Base-by-base conservation (phyloP, 2,329 filamentous ascomycete genomes). In the Fusarium nematophilum region DNA sequence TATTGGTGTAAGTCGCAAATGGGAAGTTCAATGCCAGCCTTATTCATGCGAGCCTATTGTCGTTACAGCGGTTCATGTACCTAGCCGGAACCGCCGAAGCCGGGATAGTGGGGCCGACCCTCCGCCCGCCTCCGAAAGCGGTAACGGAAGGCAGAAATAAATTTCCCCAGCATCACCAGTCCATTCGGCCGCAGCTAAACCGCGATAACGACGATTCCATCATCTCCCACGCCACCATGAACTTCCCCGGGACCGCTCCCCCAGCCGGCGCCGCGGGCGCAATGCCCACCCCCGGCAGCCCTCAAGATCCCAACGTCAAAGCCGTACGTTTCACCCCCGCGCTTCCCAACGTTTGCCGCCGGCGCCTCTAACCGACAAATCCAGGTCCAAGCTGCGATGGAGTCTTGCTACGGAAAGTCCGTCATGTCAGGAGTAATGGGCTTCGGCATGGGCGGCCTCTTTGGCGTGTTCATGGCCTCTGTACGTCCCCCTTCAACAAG, bases 401-500 rank as follows among this genome's bases (percentile, higher is more conserved):
- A 98, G 77, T 96, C 92, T 27, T 99, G 95, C 74, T 87, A 90
- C 18, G 89, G 89, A 53, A 99, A 99, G 77, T 91, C 92, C 14
- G 89, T 87, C 67, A 90, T 99, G 78, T 91, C 93, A 0, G 95
- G 94, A 53, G 91, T 90, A 18, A 96, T 96, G 86, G 95, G 95
- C 13, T 97, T 97, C 70, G 95, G 89, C 30, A 89, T 99, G 65
- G 95, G 95, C 61, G 95, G 93, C 70, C 82, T 96, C 36, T 99
- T 99, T 68, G 95, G 95, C 67, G 85, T 98, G 70, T 99, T 99
- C 82, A 99, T 98, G 94, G 92, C 93, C 56, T 95, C 91, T 71
- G 92, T 96, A 87, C 62, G 90, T 81, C 30, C 6, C 26, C 50
- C n/a, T n/a, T n/a, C n/a, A n/a, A n/a, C n/a, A n/a, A n/a, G n/a